Evolutionary conservation across 768 basidiomycete species (phyloP).

Genomic region (Psilocybe tampanensis): DNA sequence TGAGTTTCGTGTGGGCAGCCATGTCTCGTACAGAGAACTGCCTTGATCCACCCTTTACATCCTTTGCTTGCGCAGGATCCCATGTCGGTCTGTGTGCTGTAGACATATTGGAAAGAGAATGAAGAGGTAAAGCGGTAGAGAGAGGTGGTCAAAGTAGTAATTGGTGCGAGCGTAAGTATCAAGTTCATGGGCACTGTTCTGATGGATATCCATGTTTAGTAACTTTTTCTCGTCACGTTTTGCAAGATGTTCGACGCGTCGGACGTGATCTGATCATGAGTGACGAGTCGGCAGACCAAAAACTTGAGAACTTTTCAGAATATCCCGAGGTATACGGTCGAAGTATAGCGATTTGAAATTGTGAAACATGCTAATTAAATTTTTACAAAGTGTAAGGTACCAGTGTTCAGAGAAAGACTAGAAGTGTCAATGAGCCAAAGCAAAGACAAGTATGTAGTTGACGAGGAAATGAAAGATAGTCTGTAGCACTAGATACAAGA

Average conservation of each 20-base stretch:
- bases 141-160: background rate
- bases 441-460: constrained; percentile 12
- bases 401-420: constrained; percentile 12
- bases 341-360: background rate
- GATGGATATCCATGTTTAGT: background rate
- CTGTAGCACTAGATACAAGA: constrained; percentile 1
- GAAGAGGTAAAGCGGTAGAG: background rate
- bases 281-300: too few species aligned
- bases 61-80: constrained; percentile 94
- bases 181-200: background rate
- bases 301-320: too few species aligned
- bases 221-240: constrained; percentile 20
- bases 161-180: background rate
- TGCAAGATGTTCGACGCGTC: background rate
- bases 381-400: constrained; percentile 1
- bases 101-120: constrained; percentile 54
- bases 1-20: constrained; percentile 95
- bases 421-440: constrained; percentile 14
- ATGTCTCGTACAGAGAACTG: constrained; percentile 94
- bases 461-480: background rate
- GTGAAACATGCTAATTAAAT: background rate
- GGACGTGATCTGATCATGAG: too few species aligned
- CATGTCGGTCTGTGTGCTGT: constrained; percentile 96
- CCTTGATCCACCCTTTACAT: constrained; percentile 89
- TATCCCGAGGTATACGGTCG: too few species aligned